These are phyloP conservation scores for Stromatinia cepivora DNA, from an alignment of 2,329 filamentous ascomycete genomes.

Conservation along the genomic window DNA sequence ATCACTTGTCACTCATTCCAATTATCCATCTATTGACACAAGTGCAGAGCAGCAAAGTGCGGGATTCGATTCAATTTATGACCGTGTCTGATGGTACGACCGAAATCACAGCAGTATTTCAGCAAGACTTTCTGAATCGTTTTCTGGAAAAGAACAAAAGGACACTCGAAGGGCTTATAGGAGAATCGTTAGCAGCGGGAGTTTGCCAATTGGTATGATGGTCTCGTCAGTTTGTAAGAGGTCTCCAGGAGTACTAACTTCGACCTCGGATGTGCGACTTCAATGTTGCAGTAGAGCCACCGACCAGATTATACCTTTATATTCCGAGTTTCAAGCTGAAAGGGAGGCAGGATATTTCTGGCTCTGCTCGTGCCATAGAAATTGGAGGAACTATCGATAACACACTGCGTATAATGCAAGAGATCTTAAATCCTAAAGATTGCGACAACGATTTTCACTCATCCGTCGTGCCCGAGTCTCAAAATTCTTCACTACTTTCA, in stretches of 20 bases:
- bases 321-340: slow-evolving; percentile 3
- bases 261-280: slow-evolving; percentile 8
- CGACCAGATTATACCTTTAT: background rate
- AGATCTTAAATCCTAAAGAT: background rate
- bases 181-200: background rate
- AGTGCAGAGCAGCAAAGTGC: background rate
- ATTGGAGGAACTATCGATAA: background rate
- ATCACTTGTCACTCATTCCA: background rate
- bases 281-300: slow-evolving; percentile 6
- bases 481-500: background rate
- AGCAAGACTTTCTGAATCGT: background rate
- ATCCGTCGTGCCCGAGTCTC: background rate
- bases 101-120: slow-evolving; percentile 12
- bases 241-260: slow-evolving; percentile 14
- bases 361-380: background rate
- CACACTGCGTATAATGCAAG: background rate
- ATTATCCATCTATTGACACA: background rate
- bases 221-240: background rate
- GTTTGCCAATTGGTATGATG: slow-evolving; percentile 16
- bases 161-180: background rate
- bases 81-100: slow-evolving; percentile 12
- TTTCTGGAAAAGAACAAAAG: slow-evolving; percentile 19
- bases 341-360: background rate
- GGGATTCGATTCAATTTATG: background rate
- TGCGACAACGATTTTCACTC: background rate